Evolutionary conservation across 805 yeast species (phyloP).

Genomic region (Nakazawaea pomicola): DNA sequence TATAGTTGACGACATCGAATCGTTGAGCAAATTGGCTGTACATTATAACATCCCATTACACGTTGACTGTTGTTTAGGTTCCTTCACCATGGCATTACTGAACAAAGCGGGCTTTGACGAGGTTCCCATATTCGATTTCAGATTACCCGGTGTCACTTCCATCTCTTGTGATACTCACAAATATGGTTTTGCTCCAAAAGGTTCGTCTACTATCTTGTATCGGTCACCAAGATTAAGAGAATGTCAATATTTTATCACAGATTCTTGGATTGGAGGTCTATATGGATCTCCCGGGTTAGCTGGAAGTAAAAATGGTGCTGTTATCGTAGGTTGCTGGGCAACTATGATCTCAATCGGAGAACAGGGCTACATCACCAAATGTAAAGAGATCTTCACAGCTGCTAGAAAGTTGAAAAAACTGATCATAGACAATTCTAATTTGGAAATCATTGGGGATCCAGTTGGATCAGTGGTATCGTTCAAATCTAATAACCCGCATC

Average conservation of each 20-base stretch:
- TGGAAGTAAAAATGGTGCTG: conserved; percentile 95
- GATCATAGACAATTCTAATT: conserved; percentile 43
- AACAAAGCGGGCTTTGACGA: conserved; percentile 50
- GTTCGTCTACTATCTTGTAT: conserved; percentile 90
- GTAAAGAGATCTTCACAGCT: conserved; percentile 61
- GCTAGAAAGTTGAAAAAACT: conserved; percentile 51
- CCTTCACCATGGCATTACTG: conserved; percentile 81
- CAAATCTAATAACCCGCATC: conserved; percentile 36
- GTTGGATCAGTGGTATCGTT: conserved; percentile 77
- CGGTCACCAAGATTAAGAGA: conserved; percentile 60
- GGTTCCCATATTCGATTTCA: conserved; percentile 69
- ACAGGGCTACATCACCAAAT: conserved; percentile 69
- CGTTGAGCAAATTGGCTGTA: conserved; percentile 60
- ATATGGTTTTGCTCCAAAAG: conserved; percentile 98
- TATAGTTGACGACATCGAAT: conserved; percentile 82
- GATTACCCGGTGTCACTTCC: conserved; percentile 90
- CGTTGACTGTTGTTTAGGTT: conserved; percentile 94
- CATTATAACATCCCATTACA: conserved; percentile 77
- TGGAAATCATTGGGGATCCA: conserved; percentile 83
- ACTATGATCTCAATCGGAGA: conserved; percentile 79
- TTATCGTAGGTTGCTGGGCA: conserved; percentile 98
- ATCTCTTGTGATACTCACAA: conserved; percentile 99
- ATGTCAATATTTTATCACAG: conserved; percentile 76
- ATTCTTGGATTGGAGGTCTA: conserved; percentile 92
- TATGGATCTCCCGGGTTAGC: conserved; percentile 97